phyloP scores from a whole-genome alignment of 371 early-diverging fungal species.

The Batrachochytrium dendrobatidis region DNA sequence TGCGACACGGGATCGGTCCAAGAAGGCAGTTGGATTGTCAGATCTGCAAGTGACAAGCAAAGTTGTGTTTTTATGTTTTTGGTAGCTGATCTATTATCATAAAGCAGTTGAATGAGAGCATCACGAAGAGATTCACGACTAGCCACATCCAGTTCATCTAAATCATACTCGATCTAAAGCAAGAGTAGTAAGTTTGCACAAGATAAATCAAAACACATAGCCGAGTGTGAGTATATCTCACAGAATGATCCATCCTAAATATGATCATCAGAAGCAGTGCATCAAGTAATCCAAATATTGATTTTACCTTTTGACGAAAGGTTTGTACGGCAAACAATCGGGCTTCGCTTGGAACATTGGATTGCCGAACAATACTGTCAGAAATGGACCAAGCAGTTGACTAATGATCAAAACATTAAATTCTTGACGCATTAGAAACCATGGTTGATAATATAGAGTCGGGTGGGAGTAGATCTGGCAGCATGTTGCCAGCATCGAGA shows the following conservation, averaged over 20 bases:
- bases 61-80: slow-evolving; percentile 69
- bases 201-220: background rate
- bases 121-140: slow-evolving; percentile 68
- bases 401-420: no score
- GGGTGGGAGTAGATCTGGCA: background rate
- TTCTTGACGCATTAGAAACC: no score
- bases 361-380: slow-evolving; percentile 59
- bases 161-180: slow-evolving; percentile 65
- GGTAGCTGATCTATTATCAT: slow-evolving; percentile 46
- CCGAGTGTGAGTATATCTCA: background rate
- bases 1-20: slow-evolving; percentile 72
- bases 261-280: background rate
- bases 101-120: slow-evolving; percentile 60
- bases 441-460: no score
- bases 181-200: background rate
- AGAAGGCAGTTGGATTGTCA: slow-evolving; percentile 73
- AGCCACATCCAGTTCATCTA: slow-evolving; percentile 60
- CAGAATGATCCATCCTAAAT: background rate
- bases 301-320: slow-evolving; percentile 75
- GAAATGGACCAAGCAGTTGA: slow-evolving; percentile 80
- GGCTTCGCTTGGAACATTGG: slow-evolving; percentile 50
- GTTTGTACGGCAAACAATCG: slow-evolving; percentile 90
- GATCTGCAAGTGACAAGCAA: slow-evolving; percentile 73
- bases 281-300: background rate
- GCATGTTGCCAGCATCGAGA: background rate